Base-by-base conservation (phyloP, 768 basidiomycete genomes). In the Tricholoma terreum region DNA sequence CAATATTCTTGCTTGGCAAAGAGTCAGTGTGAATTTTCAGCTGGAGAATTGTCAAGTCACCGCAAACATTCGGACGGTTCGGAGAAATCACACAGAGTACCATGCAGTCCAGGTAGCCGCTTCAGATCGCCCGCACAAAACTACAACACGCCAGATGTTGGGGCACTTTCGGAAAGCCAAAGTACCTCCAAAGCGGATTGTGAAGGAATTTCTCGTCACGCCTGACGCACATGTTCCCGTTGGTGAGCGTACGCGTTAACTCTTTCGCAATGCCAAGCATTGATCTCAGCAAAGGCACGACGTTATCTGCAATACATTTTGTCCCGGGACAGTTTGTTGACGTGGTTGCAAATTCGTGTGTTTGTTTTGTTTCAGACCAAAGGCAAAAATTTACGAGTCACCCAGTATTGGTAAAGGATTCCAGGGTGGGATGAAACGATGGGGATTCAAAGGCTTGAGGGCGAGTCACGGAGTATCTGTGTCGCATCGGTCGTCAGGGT, bases 291-390 rank as follows among this genome's bases (percentile, higher is more conserved):
- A 17, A 59, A 95, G 94, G 96, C 30, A 94, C 95, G 0, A 89
- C 85, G 11, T 67, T 99, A 36, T 94, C 90, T 48, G 93, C 94
- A 0, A 80, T 90, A 42, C 97, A 99, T 71, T 98, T 96, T 65
- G 97, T 98, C 7, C 97, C 97, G 0, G 97, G 97, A 0, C 97
- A 99, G 70, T 93, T 80, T 67, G 92, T 98, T 11, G 96, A 98
- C 71, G 90, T 94, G 6, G 80, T 90, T 59, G 90, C 90, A 6
- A 90, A 89, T 62, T 92, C 91, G 96, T 98, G 66, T 63, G 92
- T 83, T 22, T 34, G 9, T 49, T 55, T 22, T n/a, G n/a, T 17
- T 27, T 46, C 21, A 6, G 9, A 24, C 14, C 10, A 24, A 33
- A 10, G 43, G 51, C 38, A 17, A 31, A 30, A 42, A 9, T 14